Evolutionary conservation across 768 basidiomycete species (phyloP).

Genomic region (Lentinula lateritia): DNA sequence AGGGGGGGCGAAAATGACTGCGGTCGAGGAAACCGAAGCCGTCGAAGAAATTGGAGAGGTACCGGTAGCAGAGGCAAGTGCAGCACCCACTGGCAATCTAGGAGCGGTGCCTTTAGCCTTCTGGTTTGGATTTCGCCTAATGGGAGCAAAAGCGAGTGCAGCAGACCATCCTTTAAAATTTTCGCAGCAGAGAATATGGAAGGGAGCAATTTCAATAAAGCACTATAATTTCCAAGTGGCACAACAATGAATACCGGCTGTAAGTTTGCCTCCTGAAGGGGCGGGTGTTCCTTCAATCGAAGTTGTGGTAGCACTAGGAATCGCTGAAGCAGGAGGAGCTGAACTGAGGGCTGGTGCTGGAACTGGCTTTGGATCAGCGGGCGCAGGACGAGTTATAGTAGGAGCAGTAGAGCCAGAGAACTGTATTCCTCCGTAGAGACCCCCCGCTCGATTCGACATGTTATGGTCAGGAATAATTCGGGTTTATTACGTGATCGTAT

Average conservation of each 20-base stretch:
- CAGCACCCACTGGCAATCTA: constrained; percentile 60
- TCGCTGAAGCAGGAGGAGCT: neutral
- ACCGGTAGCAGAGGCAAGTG: constrained; percentile 29
- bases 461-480: no score
- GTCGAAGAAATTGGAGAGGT: constrained; percentile 21
- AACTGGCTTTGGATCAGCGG: constrained; percentile 12
- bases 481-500: neutral
- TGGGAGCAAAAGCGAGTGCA: constrained; percentile 82
- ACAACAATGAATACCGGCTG: constrained; percentile 55
- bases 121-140: constrained; percentile 51
- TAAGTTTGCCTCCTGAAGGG: constrained; percentile 34
- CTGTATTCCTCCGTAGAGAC: constrained; percentile 82
- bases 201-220: constrained; percentile 51
- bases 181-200: constrained; percentile 22
- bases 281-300: constrained; percentile 19
- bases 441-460: constrained; percentile 77
- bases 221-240: constrained; percentile 41
- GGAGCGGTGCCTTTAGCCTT: constrained; percentile 53
- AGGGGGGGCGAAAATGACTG: constrained; percentile 69
- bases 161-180: constrained; percentile 76
- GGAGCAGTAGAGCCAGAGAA: constrained; percentile 56
- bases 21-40: constrained; percentile 35
- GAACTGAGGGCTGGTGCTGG: constrained; percentile 8
- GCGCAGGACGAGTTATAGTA: constrained; percentile 10
- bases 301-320: constrained; percentile 5